A percentile compares a stretch with the other conserved stretches of the same genome.
Evolutionary conservation across 495 filamentous ascomycete species (phyloP).

Genomic region (Penicillium subrubescens): DNA sequence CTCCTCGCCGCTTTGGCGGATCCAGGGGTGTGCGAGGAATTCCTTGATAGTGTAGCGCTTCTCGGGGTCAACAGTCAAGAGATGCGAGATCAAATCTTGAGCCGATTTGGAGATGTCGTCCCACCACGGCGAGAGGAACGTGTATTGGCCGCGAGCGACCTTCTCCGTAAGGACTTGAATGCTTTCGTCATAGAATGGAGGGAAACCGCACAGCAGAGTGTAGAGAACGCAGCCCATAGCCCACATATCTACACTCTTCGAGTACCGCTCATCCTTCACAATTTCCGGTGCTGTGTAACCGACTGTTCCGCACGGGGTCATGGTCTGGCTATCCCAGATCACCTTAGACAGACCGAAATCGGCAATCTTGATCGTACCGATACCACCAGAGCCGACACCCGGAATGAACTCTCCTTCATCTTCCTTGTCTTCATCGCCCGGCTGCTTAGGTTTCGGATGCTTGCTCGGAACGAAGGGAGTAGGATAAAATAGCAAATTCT

Average conservation of each 20-base stretch:
- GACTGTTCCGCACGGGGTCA: conserved; percentile 98
- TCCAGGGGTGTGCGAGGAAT: conserved; percentile 92
- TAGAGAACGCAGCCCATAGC: conserved; percentile 96
- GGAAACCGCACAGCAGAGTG: conserved; percentile 94
- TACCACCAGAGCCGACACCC: conserved; percentile 86
- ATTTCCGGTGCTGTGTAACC: conserved; percentile 99
- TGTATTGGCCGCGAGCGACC: conserved; percentile 94
- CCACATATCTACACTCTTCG: conserved; percentile 99
- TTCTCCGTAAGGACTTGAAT: conserved; percentile 98
- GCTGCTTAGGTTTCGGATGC: conserved; percentile 70
- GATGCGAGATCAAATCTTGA: conserved; percentile 90
- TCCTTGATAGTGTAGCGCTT: conserved; percentile 87
- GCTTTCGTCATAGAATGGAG: conserved; percentile 97
- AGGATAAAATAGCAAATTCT: conserved; percentile 93
- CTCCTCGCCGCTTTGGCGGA: conserved; percentile 72
- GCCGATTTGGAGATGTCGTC: conserved; percentile 96
- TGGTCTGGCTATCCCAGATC: conserved; percentile 98
- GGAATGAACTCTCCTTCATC: conserved; percentile 93
- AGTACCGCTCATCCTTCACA: conserved; percentile 97
- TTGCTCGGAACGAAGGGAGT: conserved; percentile 78
- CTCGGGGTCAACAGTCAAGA: conserved; percentile 89
- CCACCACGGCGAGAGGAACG: conserved; percentile 99
- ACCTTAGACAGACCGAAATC: conserved; percentile 98
- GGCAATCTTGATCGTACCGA: conserved; percentile 94
- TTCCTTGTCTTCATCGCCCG: conserved; percentile 95